These are phyloP conservation scores for Aureobasidium musti DNA, from an alignment of 2,329 filamentous ascomycete genomes.

Conservation along the genomic window DNA sequence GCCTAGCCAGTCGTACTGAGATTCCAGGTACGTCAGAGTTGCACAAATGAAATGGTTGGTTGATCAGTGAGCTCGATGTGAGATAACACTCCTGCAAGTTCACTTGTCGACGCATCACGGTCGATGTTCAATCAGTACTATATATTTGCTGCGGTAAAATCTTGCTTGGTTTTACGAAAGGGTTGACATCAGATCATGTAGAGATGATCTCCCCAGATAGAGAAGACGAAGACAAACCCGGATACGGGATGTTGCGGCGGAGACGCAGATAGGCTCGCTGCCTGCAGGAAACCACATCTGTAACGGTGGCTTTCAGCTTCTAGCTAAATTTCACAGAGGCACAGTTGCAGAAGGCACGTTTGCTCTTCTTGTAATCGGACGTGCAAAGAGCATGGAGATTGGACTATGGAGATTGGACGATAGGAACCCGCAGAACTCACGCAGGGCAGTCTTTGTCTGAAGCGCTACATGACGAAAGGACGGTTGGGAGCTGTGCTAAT, in stretches of 20 bases:
- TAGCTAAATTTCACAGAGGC: neutral
- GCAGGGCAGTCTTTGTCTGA: conserved; percentile 14
- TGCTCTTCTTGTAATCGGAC: conserved; percentile 12
- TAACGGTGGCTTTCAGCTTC: conserved; percentile 9
- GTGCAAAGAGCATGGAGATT: neutral
- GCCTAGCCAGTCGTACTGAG: neutral
- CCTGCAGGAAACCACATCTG: conserved; percentile 20
- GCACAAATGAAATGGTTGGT: neutral
- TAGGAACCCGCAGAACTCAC: conserved; percentile 5
- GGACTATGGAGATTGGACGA: neutral
- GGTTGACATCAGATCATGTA: neutral
- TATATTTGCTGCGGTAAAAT: conserved; percentile 2
- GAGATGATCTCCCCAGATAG: neutral
- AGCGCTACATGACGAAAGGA: conserved; percentile 4
- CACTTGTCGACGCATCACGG: neutral
- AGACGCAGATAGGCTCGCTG: conserved; percentile 25
- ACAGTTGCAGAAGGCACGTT: conserved; percentile 13
- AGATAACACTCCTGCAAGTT: neutral
- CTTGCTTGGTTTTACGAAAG: neutral
- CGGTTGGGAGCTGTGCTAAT: conserved; percentile 4
- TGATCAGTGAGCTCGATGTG: neutral
- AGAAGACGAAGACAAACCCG: conserved; percentile 1
- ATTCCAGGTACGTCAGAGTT: neutral
- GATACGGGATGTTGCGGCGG: conserved; percentile 15
- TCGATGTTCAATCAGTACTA: neutral